phyloP scores from a whole-genome alignment of 2,329 filamentous ascomycete species.

The Microcyclospora pomicola region DNA sequence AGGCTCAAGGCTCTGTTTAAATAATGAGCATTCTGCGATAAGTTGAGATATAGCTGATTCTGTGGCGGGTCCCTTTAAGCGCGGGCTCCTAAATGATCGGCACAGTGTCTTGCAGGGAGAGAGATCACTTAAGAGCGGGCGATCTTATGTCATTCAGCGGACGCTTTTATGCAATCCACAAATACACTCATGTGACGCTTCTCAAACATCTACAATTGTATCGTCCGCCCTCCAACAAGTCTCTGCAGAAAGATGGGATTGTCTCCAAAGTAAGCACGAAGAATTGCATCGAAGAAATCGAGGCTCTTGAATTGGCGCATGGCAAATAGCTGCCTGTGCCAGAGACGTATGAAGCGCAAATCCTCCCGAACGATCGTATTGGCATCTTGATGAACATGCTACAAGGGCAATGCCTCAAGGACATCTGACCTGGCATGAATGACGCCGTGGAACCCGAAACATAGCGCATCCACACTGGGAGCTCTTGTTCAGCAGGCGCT shows the following conservation, averaged over 20 bases:
- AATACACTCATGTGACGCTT: no score
- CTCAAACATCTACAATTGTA: no score
- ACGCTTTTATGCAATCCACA: no score
- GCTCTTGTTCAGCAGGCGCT: slow-evolving; percentile 5
- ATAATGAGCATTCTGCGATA: no score
- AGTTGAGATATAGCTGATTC: no score
- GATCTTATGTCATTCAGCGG: no score
- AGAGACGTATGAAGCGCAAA: neutral
- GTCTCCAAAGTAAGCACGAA: neutral
- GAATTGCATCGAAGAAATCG: neutral
- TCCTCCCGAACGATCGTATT: neutral
- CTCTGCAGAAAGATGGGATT: neutral
- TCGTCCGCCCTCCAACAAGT: no score
- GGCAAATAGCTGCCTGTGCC: neutral
- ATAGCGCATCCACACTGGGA: slow-evolving; percentile 4
- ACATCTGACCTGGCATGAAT: slow-evolving; percentile 4
- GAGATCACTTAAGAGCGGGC: no score
- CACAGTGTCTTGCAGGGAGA: no score
- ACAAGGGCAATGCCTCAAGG: slow-evolving; percentile 5
- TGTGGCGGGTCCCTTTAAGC: no score
- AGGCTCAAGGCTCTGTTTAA: no score
- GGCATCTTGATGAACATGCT: slow-evolving; percentile 4
- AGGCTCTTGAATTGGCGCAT: neutral
- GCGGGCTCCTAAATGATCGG: no score
- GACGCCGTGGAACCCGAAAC: slow-evolving; percentile 1